Conservation (phyloP, 2,329 filamentous ascomycete genomes). For the Hypoxylon sp. region DNA sequence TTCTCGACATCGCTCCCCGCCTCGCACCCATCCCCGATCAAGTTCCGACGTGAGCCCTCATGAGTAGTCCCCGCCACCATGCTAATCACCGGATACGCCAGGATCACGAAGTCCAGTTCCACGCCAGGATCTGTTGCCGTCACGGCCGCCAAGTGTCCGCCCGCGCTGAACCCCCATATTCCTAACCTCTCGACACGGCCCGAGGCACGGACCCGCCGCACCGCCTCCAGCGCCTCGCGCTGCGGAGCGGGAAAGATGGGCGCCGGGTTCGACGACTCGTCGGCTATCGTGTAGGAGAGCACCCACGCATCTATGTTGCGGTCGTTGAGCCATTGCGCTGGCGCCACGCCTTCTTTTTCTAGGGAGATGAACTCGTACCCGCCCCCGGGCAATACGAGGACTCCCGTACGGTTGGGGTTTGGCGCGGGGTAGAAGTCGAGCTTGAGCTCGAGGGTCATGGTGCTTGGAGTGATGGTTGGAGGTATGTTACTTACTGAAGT, state of each 20-base stretch:
- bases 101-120: conserved; percentile 45
- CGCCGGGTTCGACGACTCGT: neutral
- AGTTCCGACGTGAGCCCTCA: conserved; percentile 38
- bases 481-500: neutral
- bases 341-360: conserved; percentile 40
- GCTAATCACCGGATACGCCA: conserved; percentile 48
- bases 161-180: conserved; percentile 48
- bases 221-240: conserved; percentile 41
- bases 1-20: conserved; percentile 12
- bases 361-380: conserved; percentile 44
- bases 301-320: conserved; percentile 46
- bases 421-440: conserved; percentile 32
- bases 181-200: conserved; percentile 41
- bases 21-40: conserved; percentile 39
- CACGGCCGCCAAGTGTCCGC: conserved; percentile 46
- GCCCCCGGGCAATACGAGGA: conserved; percentile 47
- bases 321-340: conserved; percentile 45
- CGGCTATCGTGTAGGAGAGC: conserved; percentile 43
- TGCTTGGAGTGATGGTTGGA: neutral
- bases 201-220: conserved; percentile 36
- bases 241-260: conserved; percentile 44
- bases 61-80: conserved; percentile 41
- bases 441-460: conserved; percentile 15
- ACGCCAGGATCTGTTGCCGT: conserved; percentile 33
- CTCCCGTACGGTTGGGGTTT: conserved; percentile 33